phyloP scores from a whole-genome alignment of 106 monocot species.

The Allium fistulosum region DNA sequence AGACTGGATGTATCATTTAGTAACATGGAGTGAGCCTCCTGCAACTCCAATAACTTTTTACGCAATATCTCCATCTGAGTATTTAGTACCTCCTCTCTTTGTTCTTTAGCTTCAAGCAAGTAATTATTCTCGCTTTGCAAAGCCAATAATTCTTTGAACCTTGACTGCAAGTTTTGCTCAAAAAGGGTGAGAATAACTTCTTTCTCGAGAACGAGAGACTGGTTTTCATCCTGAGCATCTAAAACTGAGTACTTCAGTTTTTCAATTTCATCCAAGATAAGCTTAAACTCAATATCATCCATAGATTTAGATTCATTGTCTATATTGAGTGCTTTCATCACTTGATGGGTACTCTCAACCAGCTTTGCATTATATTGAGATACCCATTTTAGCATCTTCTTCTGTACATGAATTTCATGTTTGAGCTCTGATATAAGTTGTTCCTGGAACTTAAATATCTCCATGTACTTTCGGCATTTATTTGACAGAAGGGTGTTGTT shows the following conservation, averaged over 20 bases:
- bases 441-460: slow-evolving; percentile 15
- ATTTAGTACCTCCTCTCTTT: slow-evolving; percentile 30
- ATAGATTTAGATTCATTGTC: too few species aligned
- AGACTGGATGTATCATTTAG: slow-evolving; percentile 25
- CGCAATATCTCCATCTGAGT: slow-evolving; percentile 29
- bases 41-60: slow-evolving; percentile 19
- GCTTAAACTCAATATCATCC: neutral
- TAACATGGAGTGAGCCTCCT: slow-evolving; percentile 11
- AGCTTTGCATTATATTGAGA: slow-evolving; percentile 15
- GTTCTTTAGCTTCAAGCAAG: slow-evolving; percentile 20
- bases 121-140: slow-evolving; percentile 30
- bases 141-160: slow-evolving; percentile 22
- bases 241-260: slow-evolving; percentile 28
- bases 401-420: slow-evolving; percentile 25
- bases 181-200: slow-evolving; percentile 46
- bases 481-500: slow-evolving; percentile 18
- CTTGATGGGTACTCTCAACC: too few species aligned
- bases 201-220: slow-evolving; percentile 22
- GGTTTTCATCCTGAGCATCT: slow-evolving; percentile 37
- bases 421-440: slow-evolving; percentile 33
- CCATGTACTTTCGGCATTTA: slow-evolving; percentile 17
- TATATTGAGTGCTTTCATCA: too few species aligned
- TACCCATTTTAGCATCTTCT: slow-evolving; percentile 18
- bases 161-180: slow-evolving; percentile 29
- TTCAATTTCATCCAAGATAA: slow-evolving; percentile 19